Conservation (phyloP, 2,329 filamentous ascomycete species). For the Aspergillus fischeri region DNA sequence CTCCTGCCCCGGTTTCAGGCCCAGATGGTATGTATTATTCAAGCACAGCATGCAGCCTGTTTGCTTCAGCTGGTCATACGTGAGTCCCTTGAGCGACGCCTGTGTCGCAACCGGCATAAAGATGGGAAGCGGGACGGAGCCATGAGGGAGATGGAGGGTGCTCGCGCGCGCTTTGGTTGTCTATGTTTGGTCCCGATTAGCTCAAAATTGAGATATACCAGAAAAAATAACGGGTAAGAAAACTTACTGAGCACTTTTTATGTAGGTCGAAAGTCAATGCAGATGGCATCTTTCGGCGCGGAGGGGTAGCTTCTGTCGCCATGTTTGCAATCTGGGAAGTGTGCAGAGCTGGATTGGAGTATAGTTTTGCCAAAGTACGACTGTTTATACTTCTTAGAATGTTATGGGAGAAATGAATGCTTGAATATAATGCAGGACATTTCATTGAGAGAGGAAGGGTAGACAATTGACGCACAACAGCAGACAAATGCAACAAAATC, state of each 20-base stretch:
- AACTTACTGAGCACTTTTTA: constrained; percentile 69
- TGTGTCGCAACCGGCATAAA: constrained; percentile 99
- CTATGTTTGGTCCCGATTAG: constrained; percentile 44
- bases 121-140: constrained; percentile 80
- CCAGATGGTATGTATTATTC: constrained; percentile 97
- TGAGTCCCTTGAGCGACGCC: constrained; percentile 89
- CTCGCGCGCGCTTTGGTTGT: constrained; percentile 93
- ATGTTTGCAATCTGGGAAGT: constrained; percentile 21
- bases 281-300: constrained; percentile 42
- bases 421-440: neutral
- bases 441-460: neutral
- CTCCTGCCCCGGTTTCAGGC: constrained; percentile 88
- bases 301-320: constrained; percentile 20
- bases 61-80: constrained; percentile 83
- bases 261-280: constrained; percentile 76
- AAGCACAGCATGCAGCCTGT: constrained; percentile 86
- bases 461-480: neutral
- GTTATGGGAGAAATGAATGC: neutral
- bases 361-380: neutral
- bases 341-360: constrained; percentile 1
- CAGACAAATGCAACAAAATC: neutral
- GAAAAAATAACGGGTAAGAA: neutral
- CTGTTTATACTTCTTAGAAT: neutral
- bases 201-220: constrained; percentile 3
- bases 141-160: constrained; percentile 82